Percentiles rank a stretch among this genome's conserved stretches.
These are phyloP conservation scores for Lachancea thermotolerans DNA, from an alignment of 805 yeast genomes.

Conservation along the genomic window DNA sequence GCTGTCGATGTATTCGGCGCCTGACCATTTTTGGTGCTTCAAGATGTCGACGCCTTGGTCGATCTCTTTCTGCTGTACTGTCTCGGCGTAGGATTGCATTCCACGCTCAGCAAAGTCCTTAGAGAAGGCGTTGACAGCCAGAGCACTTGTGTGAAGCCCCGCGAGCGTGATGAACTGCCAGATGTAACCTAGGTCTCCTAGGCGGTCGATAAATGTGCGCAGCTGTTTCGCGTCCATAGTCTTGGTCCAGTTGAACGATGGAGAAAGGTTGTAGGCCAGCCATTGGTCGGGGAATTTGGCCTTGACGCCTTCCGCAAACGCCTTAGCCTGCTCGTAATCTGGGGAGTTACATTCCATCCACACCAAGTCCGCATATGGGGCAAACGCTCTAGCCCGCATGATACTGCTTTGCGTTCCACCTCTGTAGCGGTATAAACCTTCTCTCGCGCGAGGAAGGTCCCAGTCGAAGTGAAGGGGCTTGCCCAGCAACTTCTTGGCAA, in stretches of 20 bases:
- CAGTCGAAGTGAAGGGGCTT: constrained; percentile 84
- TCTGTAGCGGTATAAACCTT: constrained; percentile 91
- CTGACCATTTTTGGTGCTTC: constrained; percentile 98
- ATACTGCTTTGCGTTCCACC: constrained; percentile 98
- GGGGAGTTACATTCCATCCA: constrained; percentile 99
- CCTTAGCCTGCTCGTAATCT: constrained; percentile 87
- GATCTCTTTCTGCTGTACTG: constrained; percentile 82
- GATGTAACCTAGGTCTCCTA: constrained; percentile 83
- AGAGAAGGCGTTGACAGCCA: constrained; percentile 82
- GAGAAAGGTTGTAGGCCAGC: constrained; percentile 95
- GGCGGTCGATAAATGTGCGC: constrained; percentile 80
- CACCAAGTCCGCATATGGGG: constrained; percentile 90
- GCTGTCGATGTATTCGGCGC: constrained; percentile 93
- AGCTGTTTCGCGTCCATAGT: constrained; percentile 87
- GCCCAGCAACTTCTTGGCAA: constrained; percentile 73
- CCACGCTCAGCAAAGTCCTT: constrained; percentile 72
- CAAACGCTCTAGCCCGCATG: constrained; percentile 91
- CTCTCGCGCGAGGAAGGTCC: constrained; percentile 93
- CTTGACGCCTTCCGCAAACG: constrained; percentile 88
- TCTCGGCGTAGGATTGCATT: constrained; percentile 92
- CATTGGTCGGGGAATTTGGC: constrained; percentile 80
- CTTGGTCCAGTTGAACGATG: constrained; percentile 95
- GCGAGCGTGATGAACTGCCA: constrained; percentile 98
- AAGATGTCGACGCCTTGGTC: constrained; percentile 88
- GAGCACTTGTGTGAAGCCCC: constrained; percentile 92